phyloP scores from a whole-genome alignment of 306 rosid genomes.

The Cucurbita ficifolia region DNA sequence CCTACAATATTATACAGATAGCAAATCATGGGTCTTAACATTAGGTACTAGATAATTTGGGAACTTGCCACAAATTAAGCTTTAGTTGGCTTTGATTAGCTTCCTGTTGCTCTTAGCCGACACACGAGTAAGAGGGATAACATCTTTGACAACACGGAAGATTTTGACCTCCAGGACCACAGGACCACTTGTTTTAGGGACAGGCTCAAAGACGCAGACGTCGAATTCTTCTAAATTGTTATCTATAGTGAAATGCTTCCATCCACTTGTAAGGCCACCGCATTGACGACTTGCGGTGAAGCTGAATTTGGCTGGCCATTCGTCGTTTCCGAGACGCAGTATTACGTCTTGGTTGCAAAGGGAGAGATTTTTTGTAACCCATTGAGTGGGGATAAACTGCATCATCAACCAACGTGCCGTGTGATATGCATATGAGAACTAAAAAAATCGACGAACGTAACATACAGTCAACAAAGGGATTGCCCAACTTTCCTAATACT shows the following conservation, averaged over 20 bases:
- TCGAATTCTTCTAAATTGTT: slow-evolving; percentile 57
- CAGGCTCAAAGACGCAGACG: slow-evolving; percentile 43
- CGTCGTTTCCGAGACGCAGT: slow-evolving; percentile 21
- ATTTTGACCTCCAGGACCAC: slow-evolving; percentile 33
- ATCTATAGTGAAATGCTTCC: slow-evolving; percentile 43
- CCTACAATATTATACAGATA: slow-evolving; percentile 1
- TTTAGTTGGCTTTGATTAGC: slow-evolving; percentile 1
- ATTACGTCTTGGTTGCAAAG: slow-evolving; percentile 30
- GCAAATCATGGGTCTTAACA: not conserved
- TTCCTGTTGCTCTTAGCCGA: slow-evolving; percentile 7
- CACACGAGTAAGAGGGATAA: slow-evolving; percentile 13
- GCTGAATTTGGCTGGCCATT: slow-evolving; percentile 32
- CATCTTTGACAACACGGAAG: slow-evolving; percentile 43
- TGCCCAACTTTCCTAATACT: not conserved
- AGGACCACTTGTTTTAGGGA: not conserved
- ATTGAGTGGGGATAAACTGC: slow-evolving; percentile 31
- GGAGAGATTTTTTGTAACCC: slow-evolving; percentile 20
- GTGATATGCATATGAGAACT: not conserved
- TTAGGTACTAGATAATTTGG: not conserved
- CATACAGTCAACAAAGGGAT: not conserved
- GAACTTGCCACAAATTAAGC: not conserved
- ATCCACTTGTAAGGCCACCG: slow-evolving; percentile 50
- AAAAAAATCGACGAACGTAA: not conserved
- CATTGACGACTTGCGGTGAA: slow-evolving; percentile 10
- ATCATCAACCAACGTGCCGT: not conserved